A percentile compares a stretch with the other conserved stretches of the same genome.
Evolutionary conservation across 305 asterid species (phyloP).

Genomic region (Coffea humblotiana): DNA sequence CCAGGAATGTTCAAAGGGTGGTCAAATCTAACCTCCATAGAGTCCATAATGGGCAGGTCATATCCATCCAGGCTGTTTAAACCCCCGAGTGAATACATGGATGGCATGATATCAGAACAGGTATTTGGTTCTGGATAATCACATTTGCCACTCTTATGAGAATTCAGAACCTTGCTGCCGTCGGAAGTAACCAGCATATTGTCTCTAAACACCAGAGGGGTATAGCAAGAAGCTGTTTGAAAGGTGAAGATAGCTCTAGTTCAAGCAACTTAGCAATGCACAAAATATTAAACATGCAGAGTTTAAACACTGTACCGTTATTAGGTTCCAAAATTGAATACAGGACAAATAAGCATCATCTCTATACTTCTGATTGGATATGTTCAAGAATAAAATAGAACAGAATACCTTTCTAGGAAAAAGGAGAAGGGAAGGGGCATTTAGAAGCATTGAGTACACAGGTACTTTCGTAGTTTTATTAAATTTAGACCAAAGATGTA

Average conservation of each 20-base stretch:
- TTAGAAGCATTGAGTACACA: not conserved
- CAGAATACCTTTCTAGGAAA: not conserved
- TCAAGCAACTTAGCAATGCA: not conserved
- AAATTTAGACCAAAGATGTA: not conserved
- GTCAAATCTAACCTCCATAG: conserved; percentile 48
- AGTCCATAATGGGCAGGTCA: conserved; percentile 41
- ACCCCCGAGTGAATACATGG: conserved; percentile 49
- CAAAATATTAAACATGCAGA: no score
- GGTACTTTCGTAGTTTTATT: not conserved
- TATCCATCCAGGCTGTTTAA: conserved; percentile 45
- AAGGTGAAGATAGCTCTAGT: not conserved
- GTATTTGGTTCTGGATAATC: conserved; percentile 38
- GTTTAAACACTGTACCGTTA: not conserved
- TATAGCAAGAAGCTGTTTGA: not conserved
- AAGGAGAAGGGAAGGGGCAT: not conserved
- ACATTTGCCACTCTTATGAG: conserved; percentile 34
- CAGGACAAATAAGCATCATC: not conserved
- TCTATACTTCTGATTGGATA: not conserved
- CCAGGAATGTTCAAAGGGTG: conserved; percentile 42
- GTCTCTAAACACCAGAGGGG: not conserved
- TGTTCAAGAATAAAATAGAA: not conserved
- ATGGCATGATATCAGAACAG: conserved; percentile 48
- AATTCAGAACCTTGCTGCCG: conserved; percentile 34
- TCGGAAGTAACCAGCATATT: conserved; percentile 15
- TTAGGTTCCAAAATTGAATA: not conserved